These are phyloP conservation scores for Brasilioporus rufonigricans DNA, from an alignment of 768 basidiomycete genomes.

Conservation along the genomic window DNA sequence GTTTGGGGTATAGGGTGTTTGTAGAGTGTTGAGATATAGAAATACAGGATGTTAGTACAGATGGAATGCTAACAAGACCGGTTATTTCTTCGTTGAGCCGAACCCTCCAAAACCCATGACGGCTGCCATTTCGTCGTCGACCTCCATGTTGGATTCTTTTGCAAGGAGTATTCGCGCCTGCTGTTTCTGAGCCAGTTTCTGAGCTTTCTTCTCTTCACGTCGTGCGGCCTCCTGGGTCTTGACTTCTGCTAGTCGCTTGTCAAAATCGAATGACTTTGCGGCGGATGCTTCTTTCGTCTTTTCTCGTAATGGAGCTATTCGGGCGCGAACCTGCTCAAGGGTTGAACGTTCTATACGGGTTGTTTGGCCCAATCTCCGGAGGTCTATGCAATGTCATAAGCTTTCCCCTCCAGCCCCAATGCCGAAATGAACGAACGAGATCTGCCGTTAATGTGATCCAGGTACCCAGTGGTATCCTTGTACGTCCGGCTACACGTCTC, in stretches of 20 bases:
- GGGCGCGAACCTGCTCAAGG: slow-evolving; percentile 85
- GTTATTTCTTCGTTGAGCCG: slow-evolving; percentile 78
- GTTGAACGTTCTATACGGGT: slow-evolving; percentile 90
- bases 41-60: slow-evolving; percentile 19
- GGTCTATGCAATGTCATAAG: slow-evolving; percentile 50
- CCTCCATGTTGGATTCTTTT: slow-evolving; percentile 44
- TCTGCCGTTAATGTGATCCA: slow-evolving; percentile 95
- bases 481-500: slow-evolving; percentile 88
- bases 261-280: slow-evolving; percentile 94
- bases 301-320: slow-evolving; percentile 85
- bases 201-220: slow-evolving; percentile 72
- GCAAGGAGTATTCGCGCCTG: slow-evolving; percentile 65
- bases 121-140: slow-evolving; percentile 65
- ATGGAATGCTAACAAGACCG: neutral
- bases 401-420: neutral
- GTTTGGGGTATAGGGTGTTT: neutral
- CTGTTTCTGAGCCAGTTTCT: slow-evolving; percentile 77
- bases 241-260: slow-evolving; percentile 81
- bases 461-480: slow-evolving; percentile 90
- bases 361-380: slow-evolving; percentile 92
- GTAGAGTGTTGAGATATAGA: slow-evolving; percentile 7
- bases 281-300: slow-evolving; percentile 79
- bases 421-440: slow-evolving; percentile 62
- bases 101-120: slow-evolving; percentile 95
- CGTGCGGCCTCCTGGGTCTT: slow-evolving; percentile 65